Conservation (phyloP, 139 green algal species). For the Auxenochlorella protothecoides region DNA sequence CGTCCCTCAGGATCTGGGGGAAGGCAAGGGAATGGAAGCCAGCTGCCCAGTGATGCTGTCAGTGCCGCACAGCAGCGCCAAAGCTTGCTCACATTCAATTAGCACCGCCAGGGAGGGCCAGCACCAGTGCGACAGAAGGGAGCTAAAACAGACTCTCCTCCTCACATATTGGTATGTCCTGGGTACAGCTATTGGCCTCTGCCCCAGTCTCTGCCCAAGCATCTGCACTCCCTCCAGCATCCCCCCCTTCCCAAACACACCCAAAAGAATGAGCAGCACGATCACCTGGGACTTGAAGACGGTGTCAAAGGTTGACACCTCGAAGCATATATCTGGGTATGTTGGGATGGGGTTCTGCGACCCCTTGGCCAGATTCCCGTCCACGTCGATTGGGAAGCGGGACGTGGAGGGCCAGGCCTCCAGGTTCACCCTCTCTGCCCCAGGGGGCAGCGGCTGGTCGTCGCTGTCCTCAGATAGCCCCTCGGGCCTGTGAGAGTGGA, state of each 20-base stretch:
- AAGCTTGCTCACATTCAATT: too few relatives aligned
- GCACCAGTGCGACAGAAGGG: too few relatives aligned
- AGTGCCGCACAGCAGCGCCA: too few relatives aligned
- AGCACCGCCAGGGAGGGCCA: too few relatives aligned
- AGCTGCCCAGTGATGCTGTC: not conserved
- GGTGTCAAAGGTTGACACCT: conserved; percentile 59
- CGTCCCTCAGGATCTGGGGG: not conserved
- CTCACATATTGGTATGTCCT: too few relatives aligned
- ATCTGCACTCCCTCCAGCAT: too few relatives aligned
- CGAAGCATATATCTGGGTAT: conserved; percentile 72
- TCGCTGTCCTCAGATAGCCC: conserved; percentile 27
- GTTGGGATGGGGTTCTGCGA: conserved; percentile 9
- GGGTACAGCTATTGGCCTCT: too few relatives aligned
- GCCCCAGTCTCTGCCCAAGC: too few relatives aligned
- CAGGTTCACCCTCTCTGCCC: conserved; percentile 43
- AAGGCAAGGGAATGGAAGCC: not conserved
- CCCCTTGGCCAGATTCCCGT: too few relatives aligned
- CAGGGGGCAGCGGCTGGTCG: not conserved
- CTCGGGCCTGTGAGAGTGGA: not conserved
- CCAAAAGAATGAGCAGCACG: not conserved
- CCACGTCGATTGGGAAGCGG: not conserved
- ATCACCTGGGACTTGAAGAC: conserved; percentile 48
- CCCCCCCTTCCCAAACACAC: not conserved
- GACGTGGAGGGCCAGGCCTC: conserved; percentile 23
- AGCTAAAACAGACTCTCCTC: too few relatives aligned